phyloP scores from a whole-genome alignment of 2,329 filamentous ascomycete species.

The Fusarium sp. region DNA sequence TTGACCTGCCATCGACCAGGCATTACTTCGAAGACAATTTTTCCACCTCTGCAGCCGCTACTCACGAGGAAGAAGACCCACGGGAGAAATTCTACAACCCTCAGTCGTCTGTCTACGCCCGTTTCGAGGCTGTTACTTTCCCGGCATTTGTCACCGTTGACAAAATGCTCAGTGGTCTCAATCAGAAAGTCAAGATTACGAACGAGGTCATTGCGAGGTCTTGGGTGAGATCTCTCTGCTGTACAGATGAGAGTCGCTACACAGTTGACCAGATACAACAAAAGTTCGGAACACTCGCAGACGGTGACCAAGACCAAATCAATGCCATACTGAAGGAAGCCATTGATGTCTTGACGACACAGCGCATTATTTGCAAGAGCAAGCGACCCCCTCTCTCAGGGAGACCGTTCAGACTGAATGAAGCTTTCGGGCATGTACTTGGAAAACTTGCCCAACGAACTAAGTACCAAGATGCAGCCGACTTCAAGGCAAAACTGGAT shows the following conservation, averaged over 20 bases:
- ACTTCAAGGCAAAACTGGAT: constrained; percentile 71
- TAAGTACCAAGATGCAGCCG: constrained; percentile 67
- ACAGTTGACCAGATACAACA: constrained; percentile 58
- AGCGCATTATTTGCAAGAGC: constrained; percentile 67
- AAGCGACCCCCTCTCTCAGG: constrained; percentile 68
- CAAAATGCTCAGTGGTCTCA: constrained; percentile 9
- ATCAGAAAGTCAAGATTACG: constrained; percentile 22
- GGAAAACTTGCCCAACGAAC: constrained; percentile 63
- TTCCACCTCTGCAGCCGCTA: constrained; percentile 49
- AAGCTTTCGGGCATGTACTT: constrained; percentile 66
- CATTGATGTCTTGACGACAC: constrained; percentile 58
- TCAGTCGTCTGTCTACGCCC: constrained; percentile 64
- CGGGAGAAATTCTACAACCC: constrained; percentile 66
- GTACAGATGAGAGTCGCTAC: constrained; percentile 61
- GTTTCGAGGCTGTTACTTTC: constrained; percentile 64
- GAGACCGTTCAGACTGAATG: constrained; percentile 70
- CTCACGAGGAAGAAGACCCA: constrained; percentile 54
- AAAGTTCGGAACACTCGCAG: constrained; percentile 62
- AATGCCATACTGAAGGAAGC: constrained; percentile 59
- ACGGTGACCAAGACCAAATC: constrained; percentile 51
- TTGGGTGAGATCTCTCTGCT: constrained; percentile 68
- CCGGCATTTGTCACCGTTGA: constrained; percentile 52
- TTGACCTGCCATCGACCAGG: constrained; percentile 60
- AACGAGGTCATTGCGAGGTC: constrained; percentile 60
- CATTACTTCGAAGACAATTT: constrained; percentile 56